Conservation (phyloP, 208 protist genomes). For the Crithidia expoeki region DNA sequence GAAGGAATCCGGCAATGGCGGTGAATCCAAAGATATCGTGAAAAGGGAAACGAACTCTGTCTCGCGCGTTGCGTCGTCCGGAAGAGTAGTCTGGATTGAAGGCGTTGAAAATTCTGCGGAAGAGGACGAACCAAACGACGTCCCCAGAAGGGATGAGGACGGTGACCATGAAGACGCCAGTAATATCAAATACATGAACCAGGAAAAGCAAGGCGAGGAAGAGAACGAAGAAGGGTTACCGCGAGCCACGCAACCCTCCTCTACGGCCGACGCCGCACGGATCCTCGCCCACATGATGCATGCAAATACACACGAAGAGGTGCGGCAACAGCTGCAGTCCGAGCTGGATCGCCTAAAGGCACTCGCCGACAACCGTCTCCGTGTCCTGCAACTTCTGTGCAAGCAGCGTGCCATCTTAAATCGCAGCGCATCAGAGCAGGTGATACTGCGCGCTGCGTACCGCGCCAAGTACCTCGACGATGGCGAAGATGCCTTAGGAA, state of each 20-base stretch:
- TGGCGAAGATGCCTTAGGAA: not conserved
- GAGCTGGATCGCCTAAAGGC: conserved; percentile 54
- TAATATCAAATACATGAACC: not conserved
- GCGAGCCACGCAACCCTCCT: not conserved
- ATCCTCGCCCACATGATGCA: conserved; percentile 25
- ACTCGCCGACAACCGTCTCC: conserved; percentile 51
- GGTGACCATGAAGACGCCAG: not conserved
- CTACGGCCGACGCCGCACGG: not conserved
- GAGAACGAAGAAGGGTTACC: not conserved
- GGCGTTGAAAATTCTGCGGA: conserved; percentile 6
- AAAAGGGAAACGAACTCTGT: not conserved
- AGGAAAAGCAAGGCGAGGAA: not conserved
- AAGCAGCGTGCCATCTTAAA: conserved; percentile 58
- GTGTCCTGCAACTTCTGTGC: conserved; percentile 55
- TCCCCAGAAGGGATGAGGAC: not conserved
- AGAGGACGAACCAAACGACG: not conserved
- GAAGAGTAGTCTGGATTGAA: not conserved
- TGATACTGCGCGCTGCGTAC: conserved; percentile 42
- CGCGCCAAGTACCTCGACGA: conserved; percentile 31
- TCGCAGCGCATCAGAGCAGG: conserved; percentile 50
- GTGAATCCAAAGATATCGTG: not conserved
- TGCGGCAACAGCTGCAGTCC: conserved; percentile 44
- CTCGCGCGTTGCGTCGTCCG: not conserved
- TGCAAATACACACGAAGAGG: conserved; percentile 49
- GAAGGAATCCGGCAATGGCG: not conserved